These are phyloP conservation scores for Heritiera littoralis DNA, from an alignment of 345 rosid species.

Conservation along the genomic window DNA sequence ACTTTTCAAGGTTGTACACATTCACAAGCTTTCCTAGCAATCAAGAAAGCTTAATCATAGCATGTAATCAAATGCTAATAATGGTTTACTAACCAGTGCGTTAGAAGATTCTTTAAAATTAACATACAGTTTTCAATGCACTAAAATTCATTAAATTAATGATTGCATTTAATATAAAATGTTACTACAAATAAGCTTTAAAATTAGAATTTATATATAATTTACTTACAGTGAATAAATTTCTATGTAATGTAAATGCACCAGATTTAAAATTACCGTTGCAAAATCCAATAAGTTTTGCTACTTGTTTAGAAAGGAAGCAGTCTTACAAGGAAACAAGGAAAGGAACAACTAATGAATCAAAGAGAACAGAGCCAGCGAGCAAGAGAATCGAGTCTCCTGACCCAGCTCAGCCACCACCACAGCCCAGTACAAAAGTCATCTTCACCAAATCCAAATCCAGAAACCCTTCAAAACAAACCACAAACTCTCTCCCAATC, in stretches of 20 bases:
- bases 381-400: not conserved
- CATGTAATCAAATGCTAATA: not conserved
- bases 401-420: slow-evolving; percentile 30
- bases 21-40: not conserved
- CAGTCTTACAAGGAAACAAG: not conserved
- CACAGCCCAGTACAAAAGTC: slow-evolving; percentile 22
- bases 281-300: not conserved
- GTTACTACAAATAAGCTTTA: too few relatives aligned
- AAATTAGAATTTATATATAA: too few relatives aligned
- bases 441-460: not conserved
- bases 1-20: not conserved
- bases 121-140: too few relatives aligned
- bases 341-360: not conserved
- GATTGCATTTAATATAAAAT: too few relatives aligned
- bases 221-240: too few relatives aligned
- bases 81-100: too few relatives aligned
- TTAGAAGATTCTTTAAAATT: too few relatives aligned
- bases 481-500: not conserved
- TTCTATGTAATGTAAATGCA: too few relatives aligned
- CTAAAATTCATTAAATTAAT: too few relatives aligned
- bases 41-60: not conserved
- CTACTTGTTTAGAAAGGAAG: not conserved
- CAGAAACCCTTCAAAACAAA: not conserved
- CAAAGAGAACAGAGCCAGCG: not conserved
- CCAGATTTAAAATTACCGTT: too few relatives aligned